Conservation (phyloP, 352 stramenopile species). For the Pythium rhizo-oryzae region DNA sequence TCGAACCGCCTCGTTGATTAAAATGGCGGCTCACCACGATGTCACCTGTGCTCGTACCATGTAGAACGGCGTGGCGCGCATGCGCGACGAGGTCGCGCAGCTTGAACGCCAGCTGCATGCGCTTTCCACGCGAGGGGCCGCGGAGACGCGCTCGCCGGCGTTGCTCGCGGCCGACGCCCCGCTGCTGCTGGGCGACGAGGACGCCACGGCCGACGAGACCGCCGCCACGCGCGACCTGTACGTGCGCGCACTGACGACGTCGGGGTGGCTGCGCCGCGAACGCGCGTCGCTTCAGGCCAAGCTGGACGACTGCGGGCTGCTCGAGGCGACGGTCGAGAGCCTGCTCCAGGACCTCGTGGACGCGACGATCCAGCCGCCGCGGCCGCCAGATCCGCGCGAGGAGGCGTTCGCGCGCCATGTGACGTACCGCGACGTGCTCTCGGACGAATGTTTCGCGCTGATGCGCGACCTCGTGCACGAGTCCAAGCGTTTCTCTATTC, state of each 20-base stretch:
- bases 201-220: neutral
- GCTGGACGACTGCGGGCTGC: constrained; percentile 29
- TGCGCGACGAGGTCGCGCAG: constrained; percentile 28
- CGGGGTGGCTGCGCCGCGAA: constrained; percentile 29
- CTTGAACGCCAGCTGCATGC: constrained; percentile 27
- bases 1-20: neutral
- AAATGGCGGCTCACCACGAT: neutral
- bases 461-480: constrained; percentile 33
- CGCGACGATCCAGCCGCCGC: constrained; percentile 22
- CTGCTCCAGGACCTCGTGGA: constrained; percentile 32
- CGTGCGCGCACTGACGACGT: constrained; percentile 26
- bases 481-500: constrained; percentile 31
- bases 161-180: neutral
- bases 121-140: constrained; percentile 3
- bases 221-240: constrained; percentile 27
- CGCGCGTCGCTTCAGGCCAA: constrained; percentile 27
- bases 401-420: constrained; percentile 3
- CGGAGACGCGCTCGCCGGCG: neutral
- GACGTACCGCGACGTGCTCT: constrained; percentile 26
- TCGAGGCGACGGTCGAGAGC: constrained; percentile 31
- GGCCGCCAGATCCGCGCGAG: neutral
- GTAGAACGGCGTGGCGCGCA: constrained; percentile 27
- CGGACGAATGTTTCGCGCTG: constrained; percentile 31
- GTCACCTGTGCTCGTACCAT: neutral
- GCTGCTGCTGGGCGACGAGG: neutral